Evolutionary conservation across 2,329 filamentous ascomycete species (phyloP).

Genomic region (Leptographium wingfieldii): DNA sequence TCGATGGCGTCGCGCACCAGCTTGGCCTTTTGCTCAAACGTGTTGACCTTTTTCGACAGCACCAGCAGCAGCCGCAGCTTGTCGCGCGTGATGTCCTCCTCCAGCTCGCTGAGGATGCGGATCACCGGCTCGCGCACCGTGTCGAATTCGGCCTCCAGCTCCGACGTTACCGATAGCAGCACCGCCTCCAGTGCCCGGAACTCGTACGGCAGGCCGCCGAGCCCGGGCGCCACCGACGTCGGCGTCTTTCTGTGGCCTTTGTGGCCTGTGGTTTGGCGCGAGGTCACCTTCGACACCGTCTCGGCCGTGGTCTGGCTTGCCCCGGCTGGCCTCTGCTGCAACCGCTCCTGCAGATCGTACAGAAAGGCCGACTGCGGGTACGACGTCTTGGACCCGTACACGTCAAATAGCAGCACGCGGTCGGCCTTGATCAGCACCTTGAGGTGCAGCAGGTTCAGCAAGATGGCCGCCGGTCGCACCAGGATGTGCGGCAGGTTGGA

Average conservation of each 20-base stretch:
- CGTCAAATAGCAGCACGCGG: constrained; percentile 83
- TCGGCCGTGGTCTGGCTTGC: not conserved
- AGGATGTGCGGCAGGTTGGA: constrained; percentile 92
- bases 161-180: constrained; percentile 82
- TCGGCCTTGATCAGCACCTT: constrained; percentile 93
- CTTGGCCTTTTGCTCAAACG: constrained; percentile 94
- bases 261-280: not conserved
- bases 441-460: constrained; percentile 92
- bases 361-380: constrained; percentile 96
- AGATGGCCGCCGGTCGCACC: constrained; percentile 80
- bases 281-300: no score
- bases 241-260: not conserved
- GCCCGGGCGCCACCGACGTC: constrained; percentile 18
- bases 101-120: constrained; percentile 73
- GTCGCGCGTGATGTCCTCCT: constrained; percentile 93
- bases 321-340: constrained; percentile 53
- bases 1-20: constrained; percentile 90
- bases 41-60: constrained; percentile 87
- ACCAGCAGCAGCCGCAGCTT: constrained; percentile 85
- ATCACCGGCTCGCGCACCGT: constrained; percentile 87
- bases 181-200: constrained; percentile 93
- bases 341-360: constrained; percentile 88
- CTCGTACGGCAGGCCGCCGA: constrained; percentile 66
- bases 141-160: constrained; percentile 88
- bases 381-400: constrained; percentile 86